These are phyloP conservation scores for Phoma sp. DNA, from an alignment of 2,329 filamentous ascomycete species.

Conservation along the genomic window DNA sequence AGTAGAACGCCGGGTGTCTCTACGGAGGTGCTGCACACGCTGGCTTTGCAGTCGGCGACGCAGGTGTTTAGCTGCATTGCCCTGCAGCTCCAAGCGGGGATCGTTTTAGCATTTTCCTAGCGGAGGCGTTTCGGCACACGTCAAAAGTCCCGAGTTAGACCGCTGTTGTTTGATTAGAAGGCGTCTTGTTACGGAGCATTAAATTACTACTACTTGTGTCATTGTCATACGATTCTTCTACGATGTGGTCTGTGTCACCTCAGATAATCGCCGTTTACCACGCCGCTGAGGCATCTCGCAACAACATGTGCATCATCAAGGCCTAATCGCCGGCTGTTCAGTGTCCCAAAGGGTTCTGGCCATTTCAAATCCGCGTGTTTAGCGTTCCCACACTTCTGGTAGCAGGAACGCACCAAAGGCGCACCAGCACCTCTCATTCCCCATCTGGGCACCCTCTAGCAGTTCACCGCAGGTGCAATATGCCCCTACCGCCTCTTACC, in stretches of 20 bases:
- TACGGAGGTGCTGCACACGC: neutral
- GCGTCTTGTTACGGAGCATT: slow-evolving; percentile 7
- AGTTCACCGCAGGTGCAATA: slow-evolving; percentile 1
- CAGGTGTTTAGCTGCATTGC: slow-evolving; percentile 15
- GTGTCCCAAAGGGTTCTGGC: slow-evolving; percentile 1
- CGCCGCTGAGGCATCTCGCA: neutral
- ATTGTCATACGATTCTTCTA: slow-evolving; percentile 11
- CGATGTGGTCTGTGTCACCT: slow-evolving; percentile 7
- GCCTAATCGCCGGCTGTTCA: slow-evolving; percentile 7
- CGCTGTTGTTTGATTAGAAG: slow-evolving; percentile 16
- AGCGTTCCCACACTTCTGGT: slow-evolving; percentile 17
- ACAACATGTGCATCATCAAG: slow-evolving; percentile 4
- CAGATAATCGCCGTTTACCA: slow-evolving; percentile 15
- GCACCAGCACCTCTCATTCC: slow-evolving; percentile 5
- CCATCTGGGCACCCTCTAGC: slow-evolving; percentile 6
- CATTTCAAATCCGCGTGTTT: slow-evolving; percentile 18
- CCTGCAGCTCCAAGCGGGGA: slow-evolving; percentile 25
- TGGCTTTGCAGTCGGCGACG: slow-evolving; percentile 17
- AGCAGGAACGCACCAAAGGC: slow-evolving; percentile 14
- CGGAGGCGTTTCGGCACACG: slow-evolving; percentile 33
- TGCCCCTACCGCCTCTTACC: slow-evolving; percentile 10
- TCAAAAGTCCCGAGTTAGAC: slow-evolving; percentile 20
- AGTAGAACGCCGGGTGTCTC: no score
- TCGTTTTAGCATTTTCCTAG: slow-evolving; percentile 22
- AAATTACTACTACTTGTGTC: slow-evolving; percentile 10